Percentiles rank a stretch among this genome's conserved stretches.
These are phyloP conservation scores for Botryotinia calthae DNA, from an alignment of 2,329 filamentous ascomycete species.

Conservation along the genomic window DNA sequence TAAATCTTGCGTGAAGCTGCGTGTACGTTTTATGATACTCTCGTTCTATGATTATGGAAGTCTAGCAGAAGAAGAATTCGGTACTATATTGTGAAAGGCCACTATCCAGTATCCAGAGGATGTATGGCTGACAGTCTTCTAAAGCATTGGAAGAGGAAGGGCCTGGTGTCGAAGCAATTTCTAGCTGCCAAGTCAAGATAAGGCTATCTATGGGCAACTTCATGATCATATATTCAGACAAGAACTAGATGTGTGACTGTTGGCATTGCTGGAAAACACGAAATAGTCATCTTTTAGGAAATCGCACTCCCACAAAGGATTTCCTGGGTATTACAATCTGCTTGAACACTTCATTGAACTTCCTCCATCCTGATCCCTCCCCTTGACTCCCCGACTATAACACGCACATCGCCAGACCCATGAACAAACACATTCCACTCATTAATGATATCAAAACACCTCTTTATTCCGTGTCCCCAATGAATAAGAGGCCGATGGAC, in stretches of 20 bases:
- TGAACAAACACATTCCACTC: background rate
- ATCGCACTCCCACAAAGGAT: background rate
- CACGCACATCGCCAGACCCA: background rate
- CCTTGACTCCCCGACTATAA: background rate
- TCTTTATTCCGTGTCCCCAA: background rate
- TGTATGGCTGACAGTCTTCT: background rate
- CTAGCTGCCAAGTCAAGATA: background rate
- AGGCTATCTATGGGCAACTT: background rate
- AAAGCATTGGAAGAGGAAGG: background rate
- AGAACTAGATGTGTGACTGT: background rate
- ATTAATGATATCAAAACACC: background rate
- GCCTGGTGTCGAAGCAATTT: background rate
- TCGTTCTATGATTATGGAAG: background rate
- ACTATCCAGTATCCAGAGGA: background rate
- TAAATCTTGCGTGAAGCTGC: background rate
- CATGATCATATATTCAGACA: background rate
- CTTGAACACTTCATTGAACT: too few species aligned
- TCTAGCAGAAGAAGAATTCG: background rate
- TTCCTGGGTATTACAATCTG: background rate
- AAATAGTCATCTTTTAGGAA: background rate
- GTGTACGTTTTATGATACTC: background rate
- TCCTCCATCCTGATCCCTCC: background rate
- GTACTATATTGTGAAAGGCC: too few species aligned
- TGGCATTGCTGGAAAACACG: background rate
- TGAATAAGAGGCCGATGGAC: background rate